Percentiles rank a stretch among this genome's conserved stretches.
Conservation (phyloP, 805 yeast genomes). For the Sugiyamaella lignohabitans region DNA sequence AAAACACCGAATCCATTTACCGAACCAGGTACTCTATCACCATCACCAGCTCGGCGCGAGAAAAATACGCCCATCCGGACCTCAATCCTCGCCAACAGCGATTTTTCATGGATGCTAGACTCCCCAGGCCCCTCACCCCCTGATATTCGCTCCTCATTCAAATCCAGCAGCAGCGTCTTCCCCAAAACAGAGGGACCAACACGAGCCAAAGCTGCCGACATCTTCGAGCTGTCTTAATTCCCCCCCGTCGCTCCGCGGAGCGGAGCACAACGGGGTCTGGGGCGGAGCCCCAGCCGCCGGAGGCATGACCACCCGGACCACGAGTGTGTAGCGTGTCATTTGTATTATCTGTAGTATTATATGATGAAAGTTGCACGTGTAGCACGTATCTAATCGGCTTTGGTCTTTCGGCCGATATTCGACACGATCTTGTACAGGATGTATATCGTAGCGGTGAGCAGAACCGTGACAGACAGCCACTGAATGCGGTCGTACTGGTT, state of each 20-base stretch:
- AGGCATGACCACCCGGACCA: too few relatives aligned
- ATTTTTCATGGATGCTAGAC: slow-evolving; percentile 26
- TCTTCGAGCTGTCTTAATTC: slow-evolving; percentile 8
- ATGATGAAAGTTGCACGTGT: too few relatives aligned
- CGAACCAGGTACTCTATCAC: not conserved
- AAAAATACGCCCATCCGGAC: slow-evolving; percentile 5
- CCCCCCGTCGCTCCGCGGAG: too few relatives aligned
- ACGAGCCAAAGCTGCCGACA: slow-evolving; percentile 4
- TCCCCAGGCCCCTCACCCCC: slow-evolving; percentile 10
- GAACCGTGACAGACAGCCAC: slow-evolving; percentile 31
- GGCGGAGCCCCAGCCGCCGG: too few relatives aligned
- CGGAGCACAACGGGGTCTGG: too few relatives aligned
- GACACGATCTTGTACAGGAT: slow-evolving; percentile 23
- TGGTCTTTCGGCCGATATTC: not conserved
- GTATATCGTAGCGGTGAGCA: slow-evolving; percentile 33
- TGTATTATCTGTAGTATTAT: too few relatives aligned
- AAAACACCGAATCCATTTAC: too few relatives aligned
- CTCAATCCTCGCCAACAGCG: slow-evolving; percentile 22
- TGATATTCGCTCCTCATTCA: not conserved
- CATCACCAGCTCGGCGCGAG: not conserved
- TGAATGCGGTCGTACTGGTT: slow-evolving; percentile 31
- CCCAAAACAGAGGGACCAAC: not conserved
- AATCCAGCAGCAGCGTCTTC: not conserved
- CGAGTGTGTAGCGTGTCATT: too few relatives aligned
- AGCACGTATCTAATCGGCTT: not conserved